phyloP scores from a whole-genome alignment of 164 flowering plant species.

The Brasenia schreberi region DNA sequence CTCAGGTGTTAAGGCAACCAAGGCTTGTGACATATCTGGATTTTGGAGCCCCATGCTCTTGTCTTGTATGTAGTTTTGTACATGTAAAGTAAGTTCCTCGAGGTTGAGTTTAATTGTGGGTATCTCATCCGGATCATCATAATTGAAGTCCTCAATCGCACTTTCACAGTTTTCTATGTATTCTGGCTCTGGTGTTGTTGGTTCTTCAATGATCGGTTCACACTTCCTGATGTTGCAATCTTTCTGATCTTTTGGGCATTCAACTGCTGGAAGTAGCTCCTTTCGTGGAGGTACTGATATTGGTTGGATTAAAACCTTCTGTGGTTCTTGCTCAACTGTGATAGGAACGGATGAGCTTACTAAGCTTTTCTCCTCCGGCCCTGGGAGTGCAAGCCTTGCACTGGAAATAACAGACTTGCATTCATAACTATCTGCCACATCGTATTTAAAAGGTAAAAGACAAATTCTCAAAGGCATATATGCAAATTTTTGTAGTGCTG shows the following conservation, averaged over 20 bases:
- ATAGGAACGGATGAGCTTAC: conserved; percentile 22
- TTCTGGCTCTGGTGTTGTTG: conserved; percentile 67
- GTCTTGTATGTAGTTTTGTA: conserved; percentile 52
- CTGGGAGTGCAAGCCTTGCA: conserved; percentile 90
- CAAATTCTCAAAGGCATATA: no score
- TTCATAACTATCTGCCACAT: no score
- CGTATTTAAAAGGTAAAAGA: no score
- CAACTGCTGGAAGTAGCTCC: conserved; percentile 5
- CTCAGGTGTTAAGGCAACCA: conserved; percentile 42
- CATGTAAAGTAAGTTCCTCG: conserved; percentile 48
- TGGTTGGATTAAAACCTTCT: not conserved
- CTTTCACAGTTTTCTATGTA: conserved; percentile 21
- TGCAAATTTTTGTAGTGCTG: no score
- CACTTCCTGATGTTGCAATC: conserved; percentile 5
- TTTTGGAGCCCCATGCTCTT: conserved; percentile 58
- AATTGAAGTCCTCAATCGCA: conserved; percentile 62
- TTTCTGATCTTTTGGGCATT: conserved; percentile 1
- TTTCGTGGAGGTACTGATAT: conserved; percentile 24
- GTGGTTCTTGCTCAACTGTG: conserved; percentile 3
- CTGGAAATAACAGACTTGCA: conserved; percentile 23
- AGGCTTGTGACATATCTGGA: conserved; percentile 59
- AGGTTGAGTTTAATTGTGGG: conserved; percentile 73
- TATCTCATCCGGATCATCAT: conserved; percentile 72
- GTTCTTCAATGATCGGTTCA: conserved; percentile 71
- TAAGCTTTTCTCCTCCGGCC: conserved; percentile 64